Evolutionary conservation across 768 basidiomycete genomes (phyloP).

Genomic region (Cystobasidium ongulense): DNA sequence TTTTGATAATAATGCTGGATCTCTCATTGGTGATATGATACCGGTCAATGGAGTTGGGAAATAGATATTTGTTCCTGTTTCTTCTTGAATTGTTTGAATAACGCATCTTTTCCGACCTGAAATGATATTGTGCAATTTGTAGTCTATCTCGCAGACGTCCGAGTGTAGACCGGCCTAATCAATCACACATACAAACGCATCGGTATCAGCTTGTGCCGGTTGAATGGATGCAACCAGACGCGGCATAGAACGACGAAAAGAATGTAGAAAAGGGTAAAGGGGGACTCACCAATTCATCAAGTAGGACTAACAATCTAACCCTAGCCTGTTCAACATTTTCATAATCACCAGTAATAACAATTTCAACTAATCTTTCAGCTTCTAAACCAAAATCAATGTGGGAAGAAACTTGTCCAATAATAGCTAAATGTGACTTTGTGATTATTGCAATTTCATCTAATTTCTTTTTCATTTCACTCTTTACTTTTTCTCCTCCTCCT

Average conservation of each 20-base stretch:
- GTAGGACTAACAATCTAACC: slow-evolving; percentile 79
- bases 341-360: slow-evolving; percentile 74
- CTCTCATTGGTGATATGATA: slow-evolving; percentile 53
- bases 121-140: slow-evolving; percentile 83
- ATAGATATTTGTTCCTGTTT: slow-evolving; percentile 95
- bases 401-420: slow-evolving; percentile 66
- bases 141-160: slow-evolving; percentile 86
- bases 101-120: slow-evolving; percentile 78
- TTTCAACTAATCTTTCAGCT: slow-evolving; percentile 85
- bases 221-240: too few relatives aligned
- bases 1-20: slow-evolving; percentile 53
- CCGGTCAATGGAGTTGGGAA: slow-evolving; percentile 83
- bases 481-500: slow-evolving; percentile 52
- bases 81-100: slow-evolving; percentile 87
- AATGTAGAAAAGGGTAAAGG: background rate
- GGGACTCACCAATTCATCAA: slow-evolving; percentile 78
- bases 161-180: slow-evolving; percentile 83
- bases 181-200: background rate
- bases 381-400: slow-evolving; percentile 83
- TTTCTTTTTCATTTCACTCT: slow-evolving; percentile 41
- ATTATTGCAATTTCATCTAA: slow-evolving; percentile 89
- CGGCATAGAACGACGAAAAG: too few relatives aligned
- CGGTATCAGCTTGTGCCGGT: too few relatives aligned
- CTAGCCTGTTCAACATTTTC: slow-evolving; percentile 86
- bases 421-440: slow-evolving; percentile 85